These are phyloP conservation scores for Bonia amplexicaulis DNA, from an alignment of 176 grass and related monocot genomes.

Conservation along the genomic window DNA sequence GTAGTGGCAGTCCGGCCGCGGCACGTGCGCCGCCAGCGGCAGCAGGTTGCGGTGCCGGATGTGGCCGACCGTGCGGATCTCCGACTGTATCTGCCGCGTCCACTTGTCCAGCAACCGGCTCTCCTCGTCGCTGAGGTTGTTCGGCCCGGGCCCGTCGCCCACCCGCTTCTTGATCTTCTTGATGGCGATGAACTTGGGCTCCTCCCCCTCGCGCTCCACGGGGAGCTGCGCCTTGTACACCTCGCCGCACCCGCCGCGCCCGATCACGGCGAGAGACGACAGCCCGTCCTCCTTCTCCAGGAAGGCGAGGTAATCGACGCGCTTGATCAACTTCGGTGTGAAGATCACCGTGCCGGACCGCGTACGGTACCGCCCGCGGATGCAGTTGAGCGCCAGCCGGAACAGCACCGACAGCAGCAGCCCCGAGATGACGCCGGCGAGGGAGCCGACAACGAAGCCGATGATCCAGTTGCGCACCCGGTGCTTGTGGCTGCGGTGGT, in stretches of 20 bases:
- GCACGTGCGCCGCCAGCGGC: slow-evolving; percentile 63
- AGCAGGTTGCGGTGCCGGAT: slow-evolving; percentile 89
- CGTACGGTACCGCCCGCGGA: slow-evolving; percentile 45
- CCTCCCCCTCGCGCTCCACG: not conserved
- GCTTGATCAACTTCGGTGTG: slow-evolving; percentile 65
- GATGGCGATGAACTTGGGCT: slow-evolving; percentile 51
- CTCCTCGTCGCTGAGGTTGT: slow-evolving; percentile 57
- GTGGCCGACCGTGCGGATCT: slow-evolving; percentile 75
- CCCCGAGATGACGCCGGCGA: slow-evolving; percentile 46
- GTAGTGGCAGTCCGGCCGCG: slow-evolving; percentile 67
- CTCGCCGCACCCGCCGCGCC: slow-evolving; percentile 80
- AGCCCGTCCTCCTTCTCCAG: slow-evolving; percentile 69
- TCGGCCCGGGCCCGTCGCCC: not conserved
- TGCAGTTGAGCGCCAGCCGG: slow-evolving; percentile 49
- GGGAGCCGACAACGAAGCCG: slow-evolving; percentile 48
- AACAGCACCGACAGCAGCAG: slow-evolving; percentile 43
- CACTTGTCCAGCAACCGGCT: slow-evolving; percentile 58
- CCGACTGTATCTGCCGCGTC: slow-evolving; percentile 74
- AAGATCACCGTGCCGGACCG: slow-evolving; percentile 48
- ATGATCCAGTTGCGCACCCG: slow-evolving; percentile 55
- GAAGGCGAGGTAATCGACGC: slow-evolving; percentile 54
- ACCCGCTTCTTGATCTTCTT: slow-evolving; percentile 60
- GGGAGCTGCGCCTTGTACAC: slow-evolving; percentile 67
- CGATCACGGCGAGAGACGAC: slow-evolving; percentile 49
- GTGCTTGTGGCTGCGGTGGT: slow-evolving; percentile 25